phyloP scores from a whole-genome alignment of 345 rosid species.

The Moringa oleifera region DNA sequence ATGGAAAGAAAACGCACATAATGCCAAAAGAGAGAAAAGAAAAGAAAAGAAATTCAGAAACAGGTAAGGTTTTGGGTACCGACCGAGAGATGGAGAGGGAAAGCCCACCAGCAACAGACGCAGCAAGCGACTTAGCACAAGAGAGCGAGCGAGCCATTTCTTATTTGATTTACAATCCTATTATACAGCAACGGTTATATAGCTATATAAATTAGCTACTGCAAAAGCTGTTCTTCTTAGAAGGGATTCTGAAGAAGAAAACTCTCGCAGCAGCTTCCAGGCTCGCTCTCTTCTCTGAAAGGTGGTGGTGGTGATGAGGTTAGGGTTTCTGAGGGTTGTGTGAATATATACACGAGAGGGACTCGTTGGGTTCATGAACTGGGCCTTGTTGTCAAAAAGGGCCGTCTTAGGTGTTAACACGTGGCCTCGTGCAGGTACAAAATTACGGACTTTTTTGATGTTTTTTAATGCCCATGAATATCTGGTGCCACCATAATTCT shows the following conservation, averaged over 20 bases:
- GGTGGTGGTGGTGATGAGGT: background rate
- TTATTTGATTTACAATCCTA: no score
- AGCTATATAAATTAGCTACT: background rate
- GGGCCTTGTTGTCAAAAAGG: background rate
- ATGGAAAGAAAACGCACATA: no score
- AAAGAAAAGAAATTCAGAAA: background rate
- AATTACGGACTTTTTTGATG: no score
- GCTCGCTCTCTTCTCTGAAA: no score
- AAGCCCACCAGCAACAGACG: constrained; percentile 18
- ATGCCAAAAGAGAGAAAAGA: background rate
- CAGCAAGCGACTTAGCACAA: constrained; percentile 21
- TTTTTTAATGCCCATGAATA: no score
- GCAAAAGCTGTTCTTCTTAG: constrained; percentile 12
- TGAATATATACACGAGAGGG: background rate
- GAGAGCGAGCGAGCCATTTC: constrained; percentile 35
- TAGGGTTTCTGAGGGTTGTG: constrained; percentile 6
- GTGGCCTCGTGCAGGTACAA: background rate
- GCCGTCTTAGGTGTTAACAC: background rate
- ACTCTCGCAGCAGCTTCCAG: constrained; percentile 9
- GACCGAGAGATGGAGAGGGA: constrained; percentile 27
- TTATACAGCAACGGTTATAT: no score
- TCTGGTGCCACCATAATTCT: no score
- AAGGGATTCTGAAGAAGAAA: background rate
- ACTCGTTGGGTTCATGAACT: background rate
- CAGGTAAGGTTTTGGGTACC: background rate